A percentile compares a stretch with the other conserved stretches of the same genome.
These are phyloP conservation scores for Nidula microcarpa DNA, from an alignment of 768 basidiomycete genomes.

Conservation along the genomic window DNA sequence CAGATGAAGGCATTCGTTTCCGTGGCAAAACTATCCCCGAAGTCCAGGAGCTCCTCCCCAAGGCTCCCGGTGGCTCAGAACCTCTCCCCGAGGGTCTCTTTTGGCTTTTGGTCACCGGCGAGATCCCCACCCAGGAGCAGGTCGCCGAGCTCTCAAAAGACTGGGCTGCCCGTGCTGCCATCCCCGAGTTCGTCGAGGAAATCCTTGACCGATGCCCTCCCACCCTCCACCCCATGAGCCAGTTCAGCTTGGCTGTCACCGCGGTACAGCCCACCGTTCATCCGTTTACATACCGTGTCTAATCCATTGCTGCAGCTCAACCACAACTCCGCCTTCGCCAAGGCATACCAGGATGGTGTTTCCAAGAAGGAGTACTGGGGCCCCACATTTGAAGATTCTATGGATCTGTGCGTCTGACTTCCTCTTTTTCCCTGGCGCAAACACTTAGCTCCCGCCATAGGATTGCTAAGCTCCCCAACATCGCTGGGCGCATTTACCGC, in stretches of 20 bases:
- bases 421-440: background rate
- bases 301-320: slow-evolving; percentile 53
- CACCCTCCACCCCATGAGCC: slow-evolving; percentile 97
- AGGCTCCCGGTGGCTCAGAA: slow-evolving; percentile 83
- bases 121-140: slow-evolving; percentile 90
- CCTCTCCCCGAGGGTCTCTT: slow-evolving; percentile 93
- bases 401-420: slow-evolving; percentile 63
- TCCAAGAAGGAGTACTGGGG: slow-evolving; percentile 98
- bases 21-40: slow-evolving; percentile 95
- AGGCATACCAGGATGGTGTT: slow-evolving; percentile 89
- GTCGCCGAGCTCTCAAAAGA: slow-evolving; percentile 83
- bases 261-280: slow-evolving; percentile 48
- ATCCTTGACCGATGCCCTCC: slow-evolving; percentile 90
- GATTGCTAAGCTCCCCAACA: slow-evolving; percentile 95
- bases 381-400: slow-evolving; percentile 85
- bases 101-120: slow-evolving; percentile 94
- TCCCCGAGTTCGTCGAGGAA: slow-evolving; percentile 96
- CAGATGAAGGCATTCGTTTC: slow-evolving; percentile 98
- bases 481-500: slow-evolving; percentile 89
- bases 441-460: slow-evolving; percentile 30
- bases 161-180: slow-evolving; percentile 89
- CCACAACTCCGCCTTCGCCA: slow-evolving; percentile 95
- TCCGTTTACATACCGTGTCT: background rate
- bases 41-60: slow-evolving; percentile 81
- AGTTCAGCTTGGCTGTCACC: slow-evolving; percentile 94